Conservation (phyloP, 306 rosid species). For the Sphenostylis stenocarpa region DNA sequence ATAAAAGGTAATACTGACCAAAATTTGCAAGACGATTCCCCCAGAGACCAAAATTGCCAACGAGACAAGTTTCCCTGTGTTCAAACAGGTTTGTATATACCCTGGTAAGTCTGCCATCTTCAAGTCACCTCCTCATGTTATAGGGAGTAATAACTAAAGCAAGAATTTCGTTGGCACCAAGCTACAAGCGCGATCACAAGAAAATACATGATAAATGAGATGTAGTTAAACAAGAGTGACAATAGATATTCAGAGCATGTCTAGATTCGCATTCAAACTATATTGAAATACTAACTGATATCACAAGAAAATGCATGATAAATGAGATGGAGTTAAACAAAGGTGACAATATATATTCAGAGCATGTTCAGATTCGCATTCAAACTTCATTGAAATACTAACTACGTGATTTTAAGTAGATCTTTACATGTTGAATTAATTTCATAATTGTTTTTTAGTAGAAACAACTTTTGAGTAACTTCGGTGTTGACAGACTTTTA, state of each 20-base stretch:
- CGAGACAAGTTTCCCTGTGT: constrained; percentile 68
- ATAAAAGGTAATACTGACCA: constrained; percentile 58
- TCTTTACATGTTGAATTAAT: too few species aligned
- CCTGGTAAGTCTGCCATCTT: constrained; percentile 83
- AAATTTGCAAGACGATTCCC: constrained; percentile 82
- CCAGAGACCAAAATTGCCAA: constrained; percentile 86
- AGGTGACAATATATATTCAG: too few species aligned
- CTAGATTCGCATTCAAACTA: background rate
- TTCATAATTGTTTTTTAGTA: too few species aligned
- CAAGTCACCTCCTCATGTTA: constrained; percentile 62
- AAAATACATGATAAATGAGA: constrained; percentile 1
- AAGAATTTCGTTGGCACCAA: background rate
- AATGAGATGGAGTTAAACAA: too few species aligned
- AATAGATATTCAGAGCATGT: background rate
- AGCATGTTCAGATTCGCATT: too few species aligned
- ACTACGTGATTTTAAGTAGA: too few species aligned
- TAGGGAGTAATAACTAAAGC: constrained; percentile 49
- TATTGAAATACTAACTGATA: background rate
- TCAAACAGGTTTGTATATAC: constrained; percentile 64
- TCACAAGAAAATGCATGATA: too few species aligned
- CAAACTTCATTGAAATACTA: too few species aligned
- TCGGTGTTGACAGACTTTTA: background rate
- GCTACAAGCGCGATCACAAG: background rate
- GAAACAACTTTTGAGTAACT: too few species aligned
- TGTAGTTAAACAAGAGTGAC: background rate